These are phyloP conservation scores for Angomonas ambiguus DNA, from an alignment of 208 protist species.

Conservation along the genomic window DNA sequence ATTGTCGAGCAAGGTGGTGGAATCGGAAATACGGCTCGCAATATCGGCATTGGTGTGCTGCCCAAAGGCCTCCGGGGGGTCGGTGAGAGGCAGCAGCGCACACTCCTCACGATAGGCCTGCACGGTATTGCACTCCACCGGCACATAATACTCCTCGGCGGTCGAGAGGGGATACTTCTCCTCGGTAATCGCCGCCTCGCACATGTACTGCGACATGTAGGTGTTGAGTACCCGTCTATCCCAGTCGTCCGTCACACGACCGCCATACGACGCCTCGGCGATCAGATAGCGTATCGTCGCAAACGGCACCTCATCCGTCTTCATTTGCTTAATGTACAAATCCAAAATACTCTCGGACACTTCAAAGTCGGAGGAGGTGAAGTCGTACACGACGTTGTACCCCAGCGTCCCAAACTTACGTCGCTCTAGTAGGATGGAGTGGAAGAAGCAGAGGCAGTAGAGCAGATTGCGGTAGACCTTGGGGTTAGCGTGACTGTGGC, in stretches of 20 bases:
- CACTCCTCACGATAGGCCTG: slow-evolving; percentile 93
- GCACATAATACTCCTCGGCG: slow-evolving; percentile 87
- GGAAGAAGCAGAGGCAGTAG: slow-evolving; percentile 97
- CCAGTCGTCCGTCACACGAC: slow-evolving; percentile 98
- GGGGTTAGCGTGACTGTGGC: slow-evolving; percentile 51
- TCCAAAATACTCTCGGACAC: slow-evolving; percentile 92
- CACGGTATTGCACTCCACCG: slow-evolving; percentile 85
- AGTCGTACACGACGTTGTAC: slow-evolving; percentile 98
- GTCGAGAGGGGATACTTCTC: slow-evolving; percentile 85
- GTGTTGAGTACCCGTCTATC: slow-evolving; percentile 96
- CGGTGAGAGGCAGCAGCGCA: slow-evolving; percentile 87
- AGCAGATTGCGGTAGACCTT: slow-evolving; percentile 95
- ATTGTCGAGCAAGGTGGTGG: slow-evolving; percentile 90
- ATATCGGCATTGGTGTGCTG: slow-evolving; percentile 99
- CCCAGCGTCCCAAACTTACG: slow-evolving; percentile 98
- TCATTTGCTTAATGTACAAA: slow-evolving; percentile 86
- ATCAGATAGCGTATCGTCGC: slow-evolving; percentile 98
- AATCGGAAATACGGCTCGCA: slow-evolving; percentile 93
- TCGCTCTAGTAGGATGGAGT: slow-evolving; percentile 97
- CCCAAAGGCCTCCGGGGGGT: slow-evolving; percentile 97
- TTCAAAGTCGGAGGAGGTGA: slow-evolving; percentile 98
- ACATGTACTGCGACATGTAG: slow-evolving; percentile 97
- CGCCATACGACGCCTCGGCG: slow-evolving; percentile 97
- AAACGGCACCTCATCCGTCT: slow-evolving; percentile 92
- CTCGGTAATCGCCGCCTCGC: slow-evolving; percentile 63